Conservation (phyloP, 345 rosid species). For the Salix udensis region DNA sequence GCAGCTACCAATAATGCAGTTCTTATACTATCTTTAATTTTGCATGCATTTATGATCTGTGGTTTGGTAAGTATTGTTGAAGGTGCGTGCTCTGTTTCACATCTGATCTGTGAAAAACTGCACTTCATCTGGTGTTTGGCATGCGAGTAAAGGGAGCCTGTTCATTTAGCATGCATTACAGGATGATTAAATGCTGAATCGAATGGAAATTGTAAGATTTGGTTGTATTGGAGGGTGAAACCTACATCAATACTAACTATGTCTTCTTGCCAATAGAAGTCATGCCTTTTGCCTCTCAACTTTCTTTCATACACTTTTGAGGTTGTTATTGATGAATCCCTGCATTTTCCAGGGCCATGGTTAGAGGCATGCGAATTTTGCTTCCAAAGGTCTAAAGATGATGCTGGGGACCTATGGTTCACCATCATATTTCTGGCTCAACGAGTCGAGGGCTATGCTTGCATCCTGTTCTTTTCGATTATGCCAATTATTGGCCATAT, state of each 20-base stretch:
- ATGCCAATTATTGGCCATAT: constrained; percentile 8
- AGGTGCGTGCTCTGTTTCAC: not conserved
- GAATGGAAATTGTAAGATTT: not conserved
- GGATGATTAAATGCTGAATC: not conserved
- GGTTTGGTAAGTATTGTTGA: not conserved
- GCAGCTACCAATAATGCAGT: not conserved
- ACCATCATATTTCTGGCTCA: constrained; percentile 18
- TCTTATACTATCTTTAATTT: not conserved
- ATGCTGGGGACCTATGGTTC: constrained; percentile 25
- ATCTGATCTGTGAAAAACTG: not conserved
- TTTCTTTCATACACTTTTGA: not conserved
- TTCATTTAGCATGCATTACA: not conserved
- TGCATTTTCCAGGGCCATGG: constrained; percentile 54
- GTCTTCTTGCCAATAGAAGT: not conserved
- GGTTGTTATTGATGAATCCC: constrained; percentile 34
- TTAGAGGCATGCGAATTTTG: constrained; percentile 38
- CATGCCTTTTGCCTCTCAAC: not conserved
- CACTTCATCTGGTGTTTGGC: not conserved
- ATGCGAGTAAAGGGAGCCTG: not conserved
- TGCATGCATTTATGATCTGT: not conserved
- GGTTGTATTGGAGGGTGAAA: not conserved
- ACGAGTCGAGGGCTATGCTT: constrained; percentile 25
- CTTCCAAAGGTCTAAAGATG: constrained; percentile 42
- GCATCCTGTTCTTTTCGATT: constrained; percentile 20
- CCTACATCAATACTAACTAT: not conserved